phyloP scores from a whole-genome alignment of 148 eudicot genomes.

The Amaranthus palmeri region DNA sequence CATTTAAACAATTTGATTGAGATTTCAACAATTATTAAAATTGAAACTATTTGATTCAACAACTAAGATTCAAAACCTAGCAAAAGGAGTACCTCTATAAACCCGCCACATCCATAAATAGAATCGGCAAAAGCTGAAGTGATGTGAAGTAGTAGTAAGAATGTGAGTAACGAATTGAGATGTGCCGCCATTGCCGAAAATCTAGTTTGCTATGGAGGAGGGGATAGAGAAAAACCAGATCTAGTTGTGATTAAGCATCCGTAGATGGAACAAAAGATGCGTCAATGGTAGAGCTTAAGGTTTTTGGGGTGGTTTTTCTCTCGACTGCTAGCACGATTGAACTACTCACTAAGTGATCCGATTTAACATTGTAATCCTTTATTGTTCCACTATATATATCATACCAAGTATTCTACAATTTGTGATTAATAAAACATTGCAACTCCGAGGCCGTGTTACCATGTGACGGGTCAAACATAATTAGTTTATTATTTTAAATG shows the following conservation, averaged over 20 bases:
- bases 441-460: no score
- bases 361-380: no score
- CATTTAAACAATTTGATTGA: not conserved
- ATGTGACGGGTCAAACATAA: no score
- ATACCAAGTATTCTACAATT: no score
- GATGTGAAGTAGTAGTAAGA: constrained; percentile 15
- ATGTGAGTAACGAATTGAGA: not conserved
- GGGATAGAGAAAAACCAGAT: constrained; percentile 14
- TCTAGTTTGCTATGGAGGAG: not conserved
- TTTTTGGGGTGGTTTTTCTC: not conserved
- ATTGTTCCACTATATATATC: no score
- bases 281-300: constrained; percentile 11
- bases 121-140: constrained; percentile 53
- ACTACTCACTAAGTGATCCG: no score
- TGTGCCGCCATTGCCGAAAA: constrained; percentile 17
- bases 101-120: constrained; percentile 96
- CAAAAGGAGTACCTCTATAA: constrained; percentile 54
- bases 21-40: not conserved
- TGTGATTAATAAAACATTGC: no score
- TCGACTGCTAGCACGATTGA: not conserved
- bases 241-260: constrained; percentile 10
- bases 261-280: not conserved
- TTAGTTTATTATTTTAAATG: no score
- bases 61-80: not conserved
- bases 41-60: not conserved